phyloP scores from a whole-genome alignment of 306 rosid genomes.

The Citrullus colocynthis region DNA sequence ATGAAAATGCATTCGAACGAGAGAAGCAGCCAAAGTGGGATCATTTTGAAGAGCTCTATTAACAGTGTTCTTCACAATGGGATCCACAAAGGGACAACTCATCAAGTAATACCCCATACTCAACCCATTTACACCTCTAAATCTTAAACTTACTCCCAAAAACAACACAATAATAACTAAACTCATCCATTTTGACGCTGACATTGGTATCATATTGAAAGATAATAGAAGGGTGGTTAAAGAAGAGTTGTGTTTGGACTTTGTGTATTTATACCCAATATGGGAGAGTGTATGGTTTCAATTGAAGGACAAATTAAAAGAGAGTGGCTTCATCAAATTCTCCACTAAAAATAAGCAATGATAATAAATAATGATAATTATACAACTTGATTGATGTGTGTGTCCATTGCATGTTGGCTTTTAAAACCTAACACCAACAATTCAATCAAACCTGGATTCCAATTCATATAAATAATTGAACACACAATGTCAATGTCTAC shows the following conservation, averaged over 20 bases:
- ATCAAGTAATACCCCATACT: slow-evolving; percentile 39
- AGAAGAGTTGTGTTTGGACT: background rate
- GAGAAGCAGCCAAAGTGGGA: slow-evolving; percentile 59
- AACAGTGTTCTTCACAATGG: slow-evolving; percentile 29
- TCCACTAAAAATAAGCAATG: background rate
- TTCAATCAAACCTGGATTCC: background rate
- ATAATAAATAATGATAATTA: background rate
- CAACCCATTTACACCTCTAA: slow-evolving; percentile 21
- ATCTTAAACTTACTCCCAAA: background rate
- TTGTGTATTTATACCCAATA: background rate
- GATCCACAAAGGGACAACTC: slow-evolving; percentile 46
- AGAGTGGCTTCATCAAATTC: background rate
- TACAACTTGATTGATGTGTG: background rate
- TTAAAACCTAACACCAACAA: background rate
- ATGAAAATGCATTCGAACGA: slow-evolving; percentile 76
- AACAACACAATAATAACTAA: background rate
- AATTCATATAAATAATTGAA: background rate
- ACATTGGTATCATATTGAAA: background rate
- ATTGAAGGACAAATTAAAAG: background rate
- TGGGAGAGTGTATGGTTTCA: background rate
- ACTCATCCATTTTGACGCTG: background rate
- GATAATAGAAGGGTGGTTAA: too few relatives aligned
- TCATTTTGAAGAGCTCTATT: slow-evolving; percentile 40
- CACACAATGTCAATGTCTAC: background rate
- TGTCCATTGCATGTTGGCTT: slow-evolving; percentile 1